These are phyloP conservation scores for Hypholoma fasciculare DNA, from an alignment of 768 basidiomycete species.

Conservation along the genomic window DNA sequence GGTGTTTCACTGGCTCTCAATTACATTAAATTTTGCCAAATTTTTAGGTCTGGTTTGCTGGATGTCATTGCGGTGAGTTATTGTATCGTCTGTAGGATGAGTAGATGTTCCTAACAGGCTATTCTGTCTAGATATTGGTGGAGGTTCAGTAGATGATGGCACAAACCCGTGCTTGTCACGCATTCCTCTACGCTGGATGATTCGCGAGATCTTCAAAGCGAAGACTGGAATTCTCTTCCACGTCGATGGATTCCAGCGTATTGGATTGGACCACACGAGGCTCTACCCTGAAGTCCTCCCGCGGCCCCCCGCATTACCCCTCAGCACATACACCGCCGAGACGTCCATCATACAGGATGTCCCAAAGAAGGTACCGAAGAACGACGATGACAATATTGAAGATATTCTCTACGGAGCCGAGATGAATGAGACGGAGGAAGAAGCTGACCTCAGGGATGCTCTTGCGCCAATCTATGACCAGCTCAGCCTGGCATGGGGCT, in stretches of 20 bases:
- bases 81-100: neutral
- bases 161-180: conserved; percentile 43
- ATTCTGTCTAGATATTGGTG: conserved; percentile 48
- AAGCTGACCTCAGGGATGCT: conserved; percentile 53
- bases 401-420: conserved; percentile 9
- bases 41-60: conserved; percentile 32
- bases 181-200: conserved; percentile 66
- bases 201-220: conserved; percentile 61
- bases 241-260: conserved; percentile 35
- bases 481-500: conserved; percentile 35
- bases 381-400: conserved; percentile 1
- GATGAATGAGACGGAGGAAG: conserved; percentile 37
- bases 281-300: conserved; percentile 37
- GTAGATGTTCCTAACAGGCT: neutral
- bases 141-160: conserved; percentile 49
- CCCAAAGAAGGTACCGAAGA: conserved; percentile 26
- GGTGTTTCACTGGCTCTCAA: neutral
- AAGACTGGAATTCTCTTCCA: conserved; percentile 62
- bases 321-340: conserved; percentile 25
- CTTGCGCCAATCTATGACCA: conserved; percentile 49
- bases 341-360: conserved; percentile 21
- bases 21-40: neutral
- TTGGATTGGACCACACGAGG: conserved; percentile 37
- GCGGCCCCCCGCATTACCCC: conserved; percentile 40
- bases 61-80: conserved; percentile 45